Percentiles rank a stretch among this genome's conserved stretches.
Evolutionary conservation across 192 early-diverging fungal genomes (phyloP).

Genomic region (Entophlyctis luteolus): DNA sequence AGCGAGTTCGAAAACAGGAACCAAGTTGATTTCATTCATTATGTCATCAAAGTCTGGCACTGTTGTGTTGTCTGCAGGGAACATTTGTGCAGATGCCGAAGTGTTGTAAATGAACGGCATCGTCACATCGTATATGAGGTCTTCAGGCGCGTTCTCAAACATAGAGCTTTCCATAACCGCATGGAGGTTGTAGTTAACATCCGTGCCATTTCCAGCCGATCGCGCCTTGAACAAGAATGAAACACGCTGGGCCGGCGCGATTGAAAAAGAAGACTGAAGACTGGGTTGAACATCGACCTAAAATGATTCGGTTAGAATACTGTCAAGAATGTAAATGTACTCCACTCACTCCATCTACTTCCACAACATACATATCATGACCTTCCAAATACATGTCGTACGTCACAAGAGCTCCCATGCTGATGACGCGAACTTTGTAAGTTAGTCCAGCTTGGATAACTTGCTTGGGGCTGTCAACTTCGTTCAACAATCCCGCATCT

Average conservation of each 20-base stretch:
- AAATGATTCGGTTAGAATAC: not conserved
- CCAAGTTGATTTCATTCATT: conserved; percentile 4
- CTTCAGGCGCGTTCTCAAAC: conserved; percentile 64
- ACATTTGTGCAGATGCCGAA: conserved; percentile 1
- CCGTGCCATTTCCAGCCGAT: conserved; percentile 35
- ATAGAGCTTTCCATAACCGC: conserved; percentile 73
- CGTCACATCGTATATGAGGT: conserved; percentile 32
- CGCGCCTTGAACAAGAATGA: conserved; percentile 77
- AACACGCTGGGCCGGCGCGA: conserved; percentile 73
- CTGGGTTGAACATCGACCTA: conserved; percentile 50
- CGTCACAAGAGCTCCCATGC: conserved; percentile 70
- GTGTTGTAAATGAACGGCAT: conserved; percentile 20
- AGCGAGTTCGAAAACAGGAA: not conserved
- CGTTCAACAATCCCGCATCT: conserved; percentile 64
- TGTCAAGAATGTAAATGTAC: conserved; percentile 16
- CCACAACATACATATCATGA: conserved; percentile 73
- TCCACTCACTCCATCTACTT: conserved; percentile 68
- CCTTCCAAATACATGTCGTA: conserved; percentile 78
- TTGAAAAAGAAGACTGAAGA: conserved; percentile 49
- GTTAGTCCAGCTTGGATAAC: conserved; percentile 71
- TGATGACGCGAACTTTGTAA: conserved; percentile 80
- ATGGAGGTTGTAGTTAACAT: conserved; percentile 63
- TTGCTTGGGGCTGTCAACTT: conserved; percentile 41
- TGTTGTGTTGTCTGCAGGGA: not conserved
- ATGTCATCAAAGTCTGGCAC: conserved; percentile 8